Evolutionary conservation across 2,329 filamentous ascomycete species (phyloP), one percentile per base, ranked within the genome.

Genomic region (Neonectria faginata): DNA sequence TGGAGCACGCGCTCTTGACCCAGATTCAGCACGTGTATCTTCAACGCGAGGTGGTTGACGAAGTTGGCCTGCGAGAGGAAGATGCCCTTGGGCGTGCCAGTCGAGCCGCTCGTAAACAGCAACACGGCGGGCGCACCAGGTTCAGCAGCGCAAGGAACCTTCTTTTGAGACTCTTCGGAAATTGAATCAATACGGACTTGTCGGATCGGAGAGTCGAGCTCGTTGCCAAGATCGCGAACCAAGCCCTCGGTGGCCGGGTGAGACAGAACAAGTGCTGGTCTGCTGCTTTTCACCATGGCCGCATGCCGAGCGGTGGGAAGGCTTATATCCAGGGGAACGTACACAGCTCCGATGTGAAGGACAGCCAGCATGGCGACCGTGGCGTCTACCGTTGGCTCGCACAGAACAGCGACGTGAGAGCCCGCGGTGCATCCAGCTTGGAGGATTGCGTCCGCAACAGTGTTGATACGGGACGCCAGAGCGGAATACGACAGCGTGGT

Each of bases 1-100:
- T 82, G 80, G 1, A 83, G 71, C 0, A 79, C 73, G 0, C 64
- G 67, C 22, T 77, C 77, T 2, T 67, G 62, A 0, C 67, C 67
- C 0, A 77, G 54, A 0, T 62, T 60, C n/a, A 66, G 60, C 5
- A 65, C 66, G 11, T 62, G 50, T 4, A 53, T 67, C 2, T 65
- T 70, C 14, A 66, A 67, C 31, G 76, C 76, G 3, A 76, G 57
- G 22, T 73, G 68, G 60, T 78, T 78, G 3, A 66, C 42, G 3
- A 82, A 61, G 20, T 66, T 72, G 3, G 48, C 54, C 55, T 81
- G 78, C 0, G 47, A 62, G 10, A 82, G 63, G 1, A 75, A 45
- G 18, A 84, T 76, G 5, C 81, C 81, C 69, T 84, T 84, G 2
- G 83, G 82, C 0, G 47, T 72, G 42, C 77, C 73, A 10, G 79